phyloP scores from a whole-genome alignment of 768 basidiomycete species.

The Cytidiella melzeri region DNA sequence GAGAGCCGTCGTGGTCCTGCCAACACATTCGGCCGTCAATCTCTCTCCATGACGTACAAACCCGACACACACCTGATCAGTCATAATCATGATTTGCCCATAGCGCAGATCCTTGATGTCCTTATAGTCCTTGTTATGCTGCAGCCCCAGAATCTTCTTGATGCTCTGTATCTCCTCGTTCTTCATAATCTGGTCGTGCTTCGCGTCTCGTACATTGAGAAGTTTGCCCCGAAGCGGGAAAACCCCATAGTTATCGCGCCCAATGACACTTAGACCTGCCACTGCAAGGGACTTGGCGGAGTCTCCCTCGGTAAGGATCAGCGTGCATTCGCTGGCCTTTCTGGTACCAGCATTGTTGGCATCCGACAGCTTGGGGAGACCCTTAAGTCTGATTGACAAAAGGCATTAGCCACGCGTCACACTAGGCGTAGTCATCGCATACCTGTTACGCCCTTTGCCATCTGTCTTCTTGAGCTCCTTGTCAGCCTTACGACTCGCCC shows the following conservation, averaged over 20 bases:
- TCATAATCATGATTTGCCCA: conserved; percentile 98
- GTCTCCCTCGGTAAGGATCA: conserved; percentile 98
- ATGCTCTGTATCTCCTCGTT: conserved; percentile 96
- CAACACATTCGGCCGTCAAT: background rate
- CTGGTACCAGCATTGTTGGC: conserved; percentile 95
- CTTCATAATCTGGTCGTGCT: conserved; percentile 94
- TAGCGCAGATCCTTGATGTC: conserved; percentile 70
- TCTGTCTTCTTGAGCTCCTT: conserved; percentile 96
- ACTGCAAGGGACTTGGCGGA: conserved; percentile 97
- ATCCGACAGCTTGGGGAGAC: conserved; percentile 89
- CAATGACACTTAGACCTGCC: conserved; percentile 90
- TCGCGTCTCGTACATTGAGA: conserved; percentile 95
- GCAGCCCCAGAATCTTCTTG: conserved; percentile 96
- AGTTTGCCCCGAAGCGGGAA: conserved; percentile 97
- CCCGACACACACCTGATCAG: conserved; percentile 75
- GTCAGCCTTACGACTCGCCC: conserved; percentile 97
- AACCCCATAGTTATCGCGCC: conserved; percentile 94
- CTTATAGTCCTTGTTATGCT: conserved; percentile 87
- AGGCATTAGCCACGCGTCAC: background rate
- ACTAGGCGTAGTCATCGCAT: conserved; percentile 17
- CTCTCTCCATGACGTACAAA: background rate
- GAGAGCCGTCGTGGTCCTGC: conserved; percentile 99
- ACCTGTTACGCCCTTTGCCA: conserved; percentile 82
- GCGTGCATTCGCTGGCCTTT: conserved; percentile 75
- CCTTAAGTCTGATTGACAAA: conserved; percentile 60